Evolutionary conservation across 139 green algal genomes (phyloP), one percentile per base, ranked within the genome.

Genomic region (Chlorella sorokiniana): DNA sequence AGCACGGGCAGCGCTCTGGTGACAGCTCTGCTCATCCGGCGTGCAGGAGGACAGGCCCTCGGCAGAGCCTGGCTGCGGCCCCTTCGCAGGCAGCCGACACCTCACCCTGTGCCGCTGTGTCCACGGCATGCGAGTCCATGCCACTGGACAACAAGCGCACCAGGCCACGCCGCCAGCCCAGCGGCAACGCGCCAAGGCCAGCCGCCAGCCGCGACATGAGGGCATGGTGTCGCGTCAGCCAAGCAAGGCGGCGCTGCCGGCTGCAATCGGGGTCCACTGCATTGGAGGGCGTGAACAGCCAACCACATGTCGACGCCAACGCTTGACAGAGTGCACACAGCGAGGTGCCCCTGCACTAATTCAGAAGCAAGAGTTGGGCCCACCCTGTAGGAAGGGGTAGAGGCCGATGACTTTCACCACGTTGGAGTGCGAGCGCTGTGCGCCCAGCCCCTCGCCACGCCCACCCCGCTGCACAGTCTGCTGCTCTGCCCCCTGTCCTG

Each of bases 61-160:
- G n/a, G n/a, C n/a, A n/a, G n/a, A n/a, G n/a, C n/a, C n/a, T n/a
- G n/a, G n/a, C 52, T 4, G 11, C 20, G 52, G 52, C n/a, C 22
- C 22, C 18, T 9, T 20, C 48, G 16, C 11, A 59, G 14, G 48
- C 48, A 25, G 48, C 48, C 11, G 16, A 11, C 16, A 25, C 0
- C 71, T 33, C 33, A 79, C 73, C 73, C 1, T 35, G 25, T 7
- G 59, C 73, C 10, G 52, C 41, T 38, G 62, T 64, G 37, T 79
- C 73, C 37, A 79, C 73, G 1, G 73, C 73, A 40, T 79, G 73
- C 25, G 51, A 7, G 7, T 79, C 73, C 73, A 79, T 79, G 52
- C 25, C 38, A 14, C 23, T 6, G 14, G 31, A 31, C 52, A 51
- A 18, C 22, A 56, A 6, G 9, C 73, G 73, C 37, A 79, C 73